A percentile compares a stretch with the other conserved stretches of the same genome.
Conservation (phyloP, 192 early-diverging fungal species). For the Coemansia sp. region DNA sequence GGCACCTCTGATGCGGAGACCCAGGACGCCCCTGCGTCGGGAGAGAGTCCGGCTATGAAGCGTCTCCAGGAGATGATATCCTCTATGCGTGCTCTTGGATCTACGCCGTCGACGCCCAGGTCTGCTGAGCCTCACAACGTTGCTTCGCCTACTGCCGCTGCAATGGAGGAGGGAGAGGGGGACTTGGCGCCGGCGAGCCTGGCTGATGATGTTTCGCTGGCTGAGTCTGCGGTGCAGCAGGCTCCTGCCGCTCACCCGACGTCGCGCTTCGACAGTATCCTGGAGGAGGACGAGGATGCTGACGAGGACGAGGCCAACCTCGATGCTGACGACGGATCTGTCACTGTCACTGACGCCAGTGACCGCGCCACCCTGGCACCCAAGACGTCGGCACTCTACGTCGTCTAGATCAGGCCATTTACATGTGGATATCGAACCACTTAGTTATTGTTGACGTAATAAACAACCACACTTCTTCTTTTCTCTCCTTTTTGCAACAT, state of each 20-base stretch:
- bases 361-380: background rate
- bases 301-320: constrained; percentile 42
- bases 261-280: constrained; percentile 55
- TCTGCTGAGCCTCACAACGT: background rate
- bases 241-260: constrained; percentile 47
- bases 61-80: constrained; percentile 53
- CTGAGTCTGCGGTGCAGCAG: background rate
- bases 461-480: background rate
- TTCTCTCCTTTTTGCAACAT: background rate
- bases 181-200: background rate
- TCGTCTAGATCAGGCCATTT: constrained; percentile 6
- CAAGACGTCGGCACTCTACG: constrained; percentile 7
- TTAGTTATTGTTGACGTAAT: background rate
- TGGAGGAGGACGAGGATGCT: constrained; percentile 52
- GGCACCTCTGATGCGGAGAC: background rate
- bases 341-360: constrained; percentile 6
- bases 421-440: background rate
- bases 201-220: background rate
- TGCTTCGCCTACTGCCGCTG: background rate
- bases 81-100: constrained; percentile 35
- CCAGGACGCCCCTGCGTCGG: background rate
- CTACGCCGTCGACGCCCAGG: constrained; percentile 2
- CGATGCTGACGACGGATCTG: constrained; percentile 11
- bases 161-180: background rate
- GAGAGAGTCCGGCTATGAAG: constrained; percentile 40